Evolutionary conservation across 2,329 filamentous ascomycete species (phyloP).

Genomic region (Pseudogymnoascus sp.): DNA sequence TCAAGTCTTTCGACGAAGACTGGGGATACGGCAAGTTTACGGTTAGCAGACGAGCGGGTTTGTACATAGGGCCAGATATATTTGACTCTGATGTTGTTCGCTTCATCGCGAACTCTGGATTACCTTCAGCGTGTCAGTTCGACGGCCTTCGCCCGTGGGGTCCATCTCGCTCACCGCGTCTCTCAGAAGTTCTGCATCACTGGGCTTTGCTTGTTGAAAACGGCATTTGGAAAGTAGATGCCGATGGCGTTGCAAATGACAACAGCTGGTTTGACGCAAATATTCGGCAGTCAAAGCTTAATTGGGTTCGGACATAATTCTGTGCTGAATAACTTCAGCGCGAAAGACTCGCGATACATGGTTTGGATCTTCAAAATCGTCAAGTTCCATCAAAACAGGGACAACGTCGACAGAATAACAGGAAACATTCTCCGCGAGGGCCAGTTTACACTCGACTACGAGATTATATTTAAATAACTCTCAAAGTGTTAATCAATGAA

Average conservation of each 20-base stretch:
- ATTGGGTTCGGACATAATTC: background rate
- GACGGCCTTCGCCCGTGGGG: background rate
- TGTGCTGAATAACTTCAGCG: background rate
- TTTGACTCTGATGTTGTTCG: background rate
- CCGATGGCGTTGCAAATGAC: background rate
- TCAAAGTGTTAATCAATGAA: background rate
- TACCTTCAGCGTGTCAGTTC: background rate
- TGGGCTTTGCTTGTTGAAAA: background rate
- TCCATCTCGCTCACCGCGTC: background rate
- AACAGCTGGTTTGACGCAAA: background rate
- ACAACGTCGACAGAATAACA: too few species aligned
- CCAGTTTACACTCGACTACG: background rate
- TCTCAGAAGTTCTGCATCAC: background rate
- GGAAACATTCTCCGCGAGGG: background rate
- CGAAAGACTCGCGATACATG: background rate
- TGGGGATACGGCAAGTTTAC: too few species aligned
- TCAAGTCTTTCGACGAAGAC: too few species aligned
- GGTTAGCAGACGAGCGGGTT: too few species aligned
- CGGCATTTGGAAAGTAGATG: background rate
- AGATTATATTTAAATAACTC: too few species aligned
- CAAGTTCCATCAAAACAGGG: too few species aligned
- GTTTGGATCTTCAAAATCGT: background rate
- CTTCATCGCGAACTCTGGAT: background rate
- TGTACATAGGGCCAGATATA: background rate
- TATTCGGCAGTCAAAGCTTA: conserved; percentile 6